phyloP scores from a whole-genome alignment of 371 early-diverging fungal species.

The Apophysomyces variabilis region DNA sequence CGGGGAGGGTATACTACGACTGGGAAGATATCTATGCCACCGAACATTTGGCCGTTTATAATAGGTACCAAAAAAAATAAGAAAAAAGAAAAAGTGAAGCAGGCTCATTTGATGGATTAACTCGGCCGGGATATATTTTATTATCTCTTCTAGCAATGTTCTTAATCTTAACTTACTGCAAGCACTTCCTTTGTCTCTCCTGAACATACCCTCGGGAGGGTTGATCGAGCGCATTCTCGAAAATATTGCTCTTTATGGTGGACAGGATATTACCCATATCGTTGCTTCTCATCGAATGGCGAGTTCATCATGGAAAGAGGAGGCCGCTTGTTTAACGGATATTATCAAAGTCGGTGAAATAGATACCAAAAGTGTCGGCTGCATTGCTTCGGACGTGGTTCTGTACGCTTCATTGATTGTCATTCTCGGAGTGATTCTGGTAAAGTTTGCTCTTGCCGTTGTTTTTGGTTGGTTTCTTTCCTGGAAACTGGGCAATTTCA shows the following conservation, averaged over 20 bases:
- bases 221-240: constrained; percentile 35
- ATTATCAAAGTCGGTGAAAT: constrained; percentile 77
- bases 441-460: constrained; percentile 76
- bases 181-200: constrained; percentile 33
- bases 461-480: constrained; percentile 77
- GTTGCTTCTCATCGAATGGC: constrained; percentile 28
- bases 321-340: constrained; percentile 66
- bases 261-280: constrained; percentile 48
- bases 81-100: background rate
- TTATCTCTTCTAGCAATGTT: constrained; percentile 38
- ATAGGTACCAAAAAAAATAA: constrained; percentile 52
- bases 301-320: constrained; percentile 32
- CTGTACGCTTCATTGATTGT: constrained; percentile 58
- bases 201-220: constrained; percentile 37
- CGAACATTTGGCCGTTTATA: constrained; percentile 72
- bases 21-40: constrained; percentile 69
- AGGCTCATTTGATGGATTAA: too few relatives aligned
- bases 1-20: constrained; percentile 71
- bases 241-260: constrained; percentile 28
- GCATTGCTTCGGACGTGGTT: constrained; percentile 72
- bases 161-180: constrained; percentile 47
- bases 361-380: constrained; percentile 73
- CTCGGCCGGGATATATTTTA: too few relatives aligned
- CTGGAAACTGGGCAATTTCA: constrained; percentile 63
- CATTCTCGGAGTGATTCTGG: constrained; percentile 62